Base-by-base conservation (phyloP, 2,329 filamentous ascomycete species). In the Whalleya microplaca region DNA sequence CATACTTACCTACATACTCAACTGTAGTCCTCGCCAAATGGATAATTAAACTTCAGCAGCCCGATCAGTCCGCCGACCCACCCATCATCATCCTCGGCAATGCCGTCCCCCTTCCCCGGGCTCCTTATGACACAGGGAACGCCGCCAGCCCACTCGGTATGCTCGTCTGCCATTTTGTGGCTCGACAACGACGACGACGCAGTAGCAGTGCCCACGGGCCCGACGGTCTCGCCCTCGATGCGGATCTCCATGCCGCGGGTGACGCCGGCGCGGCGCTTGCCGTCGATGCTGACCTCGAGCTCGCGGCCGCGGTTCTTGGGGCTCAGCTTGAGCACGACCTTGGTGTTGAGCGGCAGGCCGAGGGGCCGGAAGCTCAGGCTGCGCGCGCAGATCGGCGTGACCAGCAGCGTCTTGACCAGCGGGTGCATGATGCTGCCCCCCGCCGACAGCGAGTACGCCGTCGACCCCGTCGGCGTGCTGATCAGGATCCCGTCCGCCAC, bases 21-120 rank as follows among this genome's bases (percentile, higher is more conserved):
- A 9, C 9, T 14, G 14, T 61, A 55, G 16, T 56, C 63, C 41
- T 69, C 66, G 3, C 95, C 95, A 79, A 98, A 98, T 0, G 94
- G 93, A 76, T 96, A 91, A 73, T 99, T 99, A 72, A 98, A 99
- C 77, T 99, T 99, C 65, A 99, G 76, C 68, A 98, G 72, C 9
- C 92, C 91, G 70, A 96, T 99, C 69, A 99, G 75, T 0, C 95
- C 94, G 1, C 94, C 94, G 2, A 99, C 94, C 95, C 95, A 99
- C 18, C 94, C 92, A 73, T 98, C 94, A 67, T 97, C 92, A 45
- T 88, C 84, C 61, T 87, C 84, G 2, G 77, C 64, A 21, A 73
- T 71, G 2, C 75, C 77, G 21, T 69, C 71, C 51, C 65, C 82
- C 78, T 65, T 80, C 66, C 65, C 76, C 62, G 75, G 72, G 12